Conservation (phyloP, 805 yeast species). For the Aciculoconidium aculeatum region DNA sequence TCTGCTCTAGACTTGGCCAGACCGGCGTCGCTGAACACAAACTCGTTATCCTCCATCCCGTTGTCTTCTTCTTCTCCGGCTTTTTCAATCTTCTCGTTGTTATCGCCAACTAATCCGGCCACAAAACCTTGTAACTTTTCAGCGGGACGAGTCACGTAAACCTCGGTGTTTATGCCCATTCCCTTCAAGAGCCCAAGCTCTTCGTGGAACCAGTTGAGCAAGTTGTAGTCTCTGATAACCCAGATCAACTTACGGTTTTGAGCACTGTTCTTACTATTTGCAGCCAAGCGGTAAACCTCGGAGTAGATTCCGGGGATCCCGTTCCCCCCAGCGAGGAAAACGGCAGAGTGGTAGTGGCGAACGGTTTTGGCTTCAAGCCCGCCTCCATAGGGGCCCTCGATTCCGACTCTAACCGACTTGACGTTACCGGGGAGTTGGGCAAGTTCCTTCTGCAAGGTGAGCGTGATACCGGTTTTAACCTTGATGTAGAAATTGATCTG, state of each 20-base stretch:
- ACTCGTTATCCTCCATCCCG: too few relatives aligned
- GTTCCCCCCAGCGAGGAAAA: constrained; percentile 59
- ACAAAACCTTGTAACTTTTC: too few relatives aligned
- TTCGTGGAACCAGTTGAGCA: constrained; percentile 45
- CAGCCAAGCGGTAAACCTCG: constrained; percentile 24
- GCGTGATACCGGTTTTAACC: constrained; percentile 23
- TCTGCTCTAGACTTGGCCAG: too few relatives aligned
- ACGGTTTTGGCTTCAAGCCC: constrained; percentile 40
- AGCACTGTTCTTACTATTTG: constrained; percentile 1
- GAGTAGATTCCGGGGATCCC: constrained; percentile 56
- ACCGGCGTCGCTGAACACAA: too few relatives aligned
- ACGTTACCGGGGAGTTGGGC: too few relatives aligned
- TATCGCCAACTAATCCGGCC: too few relatives aligned
- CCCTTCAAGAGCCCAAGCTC: constrained; percentile 31
- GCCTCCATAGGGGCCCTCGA: constrained; percentile 67
- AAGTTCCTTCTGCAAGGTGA: too few relatives aligned
- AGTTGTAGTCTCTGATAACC: constrained; percentile 51
- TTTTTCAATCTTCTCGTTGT: too few relatives aligned
- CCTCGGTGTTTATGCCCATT: constrained; percentile 23
- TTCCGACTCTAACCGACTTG: constrained; percentile 31
- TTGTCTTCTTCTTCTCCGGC: too few relatives aligned
- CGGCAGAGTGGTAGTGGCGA: constrained; percentile 39
- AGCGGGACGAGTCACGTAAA: constrained; percentile 19
- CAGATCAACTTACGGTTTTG: constrained; percentile 49
- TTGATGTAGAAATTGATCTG: constrained; percentile 17